Evolutionary conservation across 2,329 filamentous ascomycete species (phyloP), one percentile per base, ranked within the genome.

Genomic region (Fusarium sp.): DNA sequence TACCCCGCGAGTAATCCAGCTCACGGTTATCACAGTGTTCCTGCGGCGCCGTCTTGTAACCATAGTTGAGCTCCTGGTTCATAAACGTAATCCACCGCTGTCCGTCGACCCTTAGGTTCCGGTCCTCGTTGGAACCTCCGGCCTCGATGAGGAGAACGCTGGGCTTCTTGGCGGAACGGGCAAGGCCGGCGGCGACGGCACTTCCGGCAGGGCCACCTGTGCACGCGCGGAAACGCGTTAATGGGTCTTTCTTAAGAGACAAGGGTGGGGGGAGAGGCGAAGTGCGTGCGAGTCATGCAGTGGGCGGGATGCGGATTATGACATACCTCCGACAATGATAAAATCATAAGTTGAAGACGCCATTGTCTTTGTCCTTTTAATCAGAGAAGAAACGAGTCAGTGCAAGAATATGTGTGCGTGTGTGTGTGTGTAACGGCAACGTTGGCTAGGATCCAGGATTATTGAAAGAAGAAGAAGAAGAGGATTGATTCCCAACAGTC

Each of bases 71-170:
- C 8, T 82, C 79, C 6, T 77, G 58, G 36, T 85, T 82, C 66
- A 79, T 77, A 40, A 85, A 84, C 0, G 85, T 85, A 2, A 80
- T 71, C 76, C 84, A 91, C 50, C 88, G 83, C 69, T 90, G 82
- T n/a, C 82, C 86, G 51, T 83, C 82, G 11, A 85, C 81, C 2
- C 84, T 83, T 8, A 84, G 78, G 8, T 79, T 75, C 5, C 75
- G 78, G 62, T 85, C 82, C 2, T 83, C 80, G 51, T 88, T 85
- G 7, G 70, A 53, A 2, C 80, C 78, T 10, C 89, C 89, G 1
- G 88, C 88, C 76, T 91, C 89, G 2, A 91, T 77, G 1, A 91
- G 81, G 2, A 90, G 82, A 1, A 91, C 83, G 0, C 75, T 81
- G 0, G 88, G 88, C 8, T 77, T 79, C 34, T 80, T 79, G 0